Evolutionary conservation across 495 filamentous ascomycete genomes (phyloP).

Genomic region (Neurospora sp.): DNA sequence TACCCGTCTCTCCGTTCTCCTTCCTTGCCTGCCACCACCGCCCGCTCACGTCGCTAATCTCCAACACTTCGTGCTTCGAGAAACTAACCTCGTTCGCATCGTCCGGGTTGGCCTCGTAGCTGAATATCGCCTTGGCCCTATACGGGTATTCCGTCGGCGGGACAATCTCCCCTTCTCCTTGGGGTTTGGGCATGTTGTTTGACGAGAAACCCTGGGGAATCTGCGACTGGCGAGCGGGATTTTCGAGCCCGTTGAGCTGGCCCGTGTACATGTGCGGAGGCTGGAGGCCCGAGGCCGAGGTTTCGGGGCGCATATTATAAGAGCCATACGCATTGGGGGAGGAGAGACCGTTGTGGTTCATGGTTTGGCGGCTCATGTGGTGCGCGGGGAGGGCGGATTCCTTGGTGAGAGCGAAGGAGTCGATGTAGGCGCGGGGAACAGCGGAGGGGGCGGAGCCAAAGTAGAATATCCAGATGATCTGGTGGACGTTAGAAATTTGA

Average conservation of each 20-base stretch:
- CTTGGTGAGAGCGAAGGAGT: conserved; percentile 92
- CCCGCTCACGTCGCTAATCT: conserved; percentile 94
- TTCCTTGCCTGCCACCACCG: conserved; percentile 99
- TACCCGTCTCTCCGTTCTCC: conserved; percentile 88
- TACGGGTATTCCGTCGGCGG: conserved; percentile 92
- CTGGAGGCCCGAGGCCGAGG: conserved; percentile 55
- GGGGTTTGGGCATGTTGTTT: conserved; percentile 21
- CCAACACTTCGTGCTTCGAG: conserved; percentile 89
- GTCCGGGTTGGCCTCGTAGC: conserved; percentile 95
- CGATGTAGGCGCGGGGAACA: conserved; percentile 80
- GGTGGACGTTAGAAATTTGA: conserved; percentile 8
- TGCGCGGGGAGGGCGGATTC: conserved; percentile 41
- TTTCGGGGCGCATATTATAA: conserved; percentile 58
- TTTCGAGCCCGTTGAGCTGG: conserved; percentile 92
- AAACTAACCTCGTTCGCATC: conserved; percentile 97
- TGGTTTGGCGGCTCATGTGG: conserved; percentile 50
- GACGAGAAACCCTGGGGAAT: conserved; percentile 19
- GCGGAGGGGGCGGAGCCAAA: conserved; percentile 88
- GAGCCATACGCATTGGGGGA: conserved; percentile 26
- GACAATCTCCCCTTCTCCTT: conserved; percentile 52
- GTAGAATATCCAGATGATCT: conserved; percentile 99
- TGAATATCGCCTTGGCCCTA: conserved; percentile 95
- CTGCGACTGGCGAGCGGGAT: conserved; percentile 77
- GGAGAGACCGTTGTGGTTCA: conserved; percentile 32
- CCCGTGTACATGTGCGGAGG: conserved; percentile 96